Evolutionary conservation across 257 asterid species (phyloP).

Genomic region (Anisodus acutangulus): DNA sequence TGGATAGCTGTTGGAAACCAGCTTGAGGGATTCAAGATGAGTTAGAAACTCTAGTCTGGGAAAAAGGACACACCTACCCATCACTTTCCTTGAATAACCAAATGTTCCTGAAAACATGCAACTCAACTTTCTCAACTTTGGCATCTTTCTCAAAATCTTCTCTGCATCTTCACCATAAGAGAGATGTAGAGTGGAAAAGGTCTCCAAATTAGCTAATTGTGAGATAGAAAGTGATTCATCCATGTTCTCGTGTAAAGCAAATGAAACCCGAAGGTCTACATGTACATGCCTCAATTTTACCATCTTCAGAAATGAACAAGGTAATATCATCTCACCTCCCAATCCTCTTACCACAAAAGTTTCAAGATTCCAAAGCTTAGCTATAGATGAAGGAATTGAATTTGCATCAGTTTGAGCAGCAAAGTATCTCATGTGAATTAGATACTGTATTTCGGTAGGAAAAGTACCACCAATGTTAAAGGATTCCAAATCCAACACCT

Average conservation of each 20-base stretch:
- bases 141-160: constrained; percentile 6
- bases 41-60: constrained; percentile 20
- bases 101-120: constrained; percentile 26
- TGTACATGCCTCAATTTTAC: constrained; percentile 26
- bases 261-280: background rate
- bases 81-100: constrained; percentile 27
- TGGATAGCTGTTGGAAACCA: constrained; percentile 24
- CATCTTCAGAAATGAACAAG: constrained; percentile 19
- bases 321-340: constrained; percentile 26
- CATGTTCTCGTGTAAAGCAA: constrained; percentile 10
- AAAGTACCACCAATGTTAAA: background rate
- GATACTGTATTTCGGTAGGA: background rate
- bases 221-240: background rate
- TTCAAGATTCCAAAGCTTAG: constrained; percentile 27
- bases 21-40: constrained; percentile 30
- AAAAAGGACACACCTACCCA: constrained; percentile 8
- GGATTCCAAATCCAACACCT: constrained; percentile 25
- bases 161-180: constrained; percentile 25
- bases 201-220: constrained; percentile 17
- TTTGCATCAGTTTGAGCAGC: constrained; percentile 11
- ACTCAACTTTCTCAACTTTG: constrained; percentile 18
- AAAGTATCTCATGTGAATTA: constrained; percentile 31
- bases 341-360: constrained; percentile 27
- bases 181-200: constrained; percentile 26
- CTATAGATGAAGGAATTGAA: constrained; percentile 21